Evolutionary conservation across 148 eudicot species (phyloP).

Genomic region (Oxyria digyna): DNA sequence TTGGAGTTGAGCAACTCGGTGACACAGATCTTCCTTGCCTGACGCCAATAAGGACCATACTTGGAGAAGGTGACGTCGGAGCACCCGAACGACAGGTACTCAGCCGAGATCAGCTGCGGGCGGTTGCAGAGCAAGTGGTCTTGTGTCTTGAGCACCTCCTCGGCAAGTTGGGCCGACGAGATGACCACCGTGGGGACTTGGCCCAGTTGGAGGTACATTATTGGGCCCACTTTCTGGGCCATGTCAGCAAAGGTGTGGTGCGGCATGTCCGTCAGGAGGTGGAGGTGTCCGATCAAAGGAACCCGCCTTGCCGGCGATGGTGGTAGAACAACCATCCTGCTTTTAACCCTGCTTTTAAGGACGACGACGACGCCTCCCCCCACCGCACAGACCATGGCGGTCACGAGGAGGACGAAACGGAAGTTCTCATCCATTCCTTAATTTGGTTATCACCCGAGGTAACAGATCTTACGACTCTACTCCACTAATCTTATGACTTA

Average conservation of each 20-base stretch:
- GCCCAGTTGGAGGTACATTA: slow-evolving; percentile 1
- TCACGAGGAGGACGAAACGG: too few relatives aligned
- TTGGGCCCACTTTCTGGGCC: slow-evolving; percentile 5
- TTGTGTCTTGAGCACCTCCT: slow-evolving; percentile 27
- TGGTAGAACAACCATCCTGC: too few relatives aligned
- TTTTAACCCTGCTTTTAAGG: too few relatives aligned
- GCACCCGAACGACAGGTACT: slow-evolving; percentile 37
- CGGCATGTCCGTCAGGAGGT: slow-evolving; percentile 7
- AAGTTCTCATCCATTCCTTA: too few relatives aligned
- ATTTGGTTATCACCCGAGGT: too few relatives aligned
- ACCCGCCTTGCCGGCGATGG: not conserved
- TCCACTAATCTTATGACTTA: too few relatives aligned
- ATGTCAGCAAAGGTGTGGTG: slow-evolving; percentile 3
- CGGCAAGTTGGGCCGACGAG: slow-evolving; percentile 4
- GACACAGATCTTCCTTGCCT: slow-evolving; percentile 41
- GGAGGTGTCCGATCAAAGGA: slow-evolving; percentile 2
- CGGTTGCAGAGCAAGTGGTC: slow-evolving; percentile 30
- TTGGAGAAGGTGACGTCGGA: slow-evolving; percentile 46
- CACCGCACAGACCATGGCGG: too few relatives aligned
- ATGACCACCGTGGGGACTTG: slow-evolving; percentile 7
- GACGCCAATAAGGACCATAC: slow-evolving; percentile 58
- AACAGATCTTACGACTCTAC: too few relatives aligned
- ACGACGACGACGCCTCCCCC: too few relatives aligned
- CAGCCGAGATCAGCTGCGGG: slow-evolving; percentile 32
- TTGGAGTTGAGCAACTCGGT: slow-evolving; percentile 36